Percentiles rank a stretch among this genome's conserved stretches.
Conservation (phyloP, 257 asterid species). For the Nemophila menziesii region DNA sequence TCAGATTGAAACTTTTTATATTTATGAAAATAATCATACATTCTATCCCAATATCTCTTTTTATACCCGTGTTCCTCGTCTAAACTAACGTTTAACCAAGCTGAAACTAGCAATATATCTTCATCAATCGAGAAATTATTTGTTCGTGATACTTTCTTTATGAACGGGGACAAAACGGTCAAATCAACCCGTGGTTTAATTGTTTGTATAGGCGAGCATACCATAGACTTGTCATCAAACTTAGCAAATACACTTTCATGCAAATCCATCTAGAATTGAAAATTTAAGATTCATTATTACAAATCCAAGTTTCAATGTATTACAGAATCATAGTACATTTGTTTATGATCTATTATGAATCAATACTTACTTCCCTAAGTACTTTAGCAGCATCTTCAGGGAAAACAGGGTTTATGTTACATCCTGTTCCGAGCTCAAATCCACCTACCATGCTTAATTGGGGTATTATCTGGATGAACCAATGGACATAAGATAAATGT, state of each 20-base stretch:
- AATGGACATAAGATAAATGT: constrained; percentile 42
- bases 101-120: not conserved
- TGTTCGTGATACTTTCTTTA: not conserved
- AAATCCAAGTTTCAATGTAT: not conserved
- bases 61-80: not conserved
- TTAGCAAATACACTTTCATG: not conserved
- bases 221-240: not conserved
- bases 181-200: not conserved
- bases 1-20: not conserved
- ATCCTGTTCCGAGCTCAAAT: constrained; percentile 76
- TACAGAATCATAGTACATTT: not conserved
- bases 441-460: constrained; percentile 65
- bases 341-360: not conserved
- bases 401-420: constrained; percentile 80
- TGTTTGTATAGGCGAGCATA: not conserved
- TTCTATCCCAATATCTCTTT: not conserved
- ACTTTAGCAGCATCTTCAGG: constrained; percentile 93
- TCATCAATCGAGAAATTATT: not conserved
- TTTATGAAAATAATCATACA: not conserved
- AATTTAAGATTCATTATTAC: no score
- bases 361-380: constrained; percentile 47
- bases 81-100: not conserved
- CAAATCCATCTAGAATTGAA: not conserved
- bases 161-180: not conserved
- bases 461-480: constrained; percentile 88